Evolutionary conservation across 495 filamentous ascomycete species (phyloP), one percentile per base, ranked within the genome.

Genomic region (Parathielavia appendiculata): DNA sequence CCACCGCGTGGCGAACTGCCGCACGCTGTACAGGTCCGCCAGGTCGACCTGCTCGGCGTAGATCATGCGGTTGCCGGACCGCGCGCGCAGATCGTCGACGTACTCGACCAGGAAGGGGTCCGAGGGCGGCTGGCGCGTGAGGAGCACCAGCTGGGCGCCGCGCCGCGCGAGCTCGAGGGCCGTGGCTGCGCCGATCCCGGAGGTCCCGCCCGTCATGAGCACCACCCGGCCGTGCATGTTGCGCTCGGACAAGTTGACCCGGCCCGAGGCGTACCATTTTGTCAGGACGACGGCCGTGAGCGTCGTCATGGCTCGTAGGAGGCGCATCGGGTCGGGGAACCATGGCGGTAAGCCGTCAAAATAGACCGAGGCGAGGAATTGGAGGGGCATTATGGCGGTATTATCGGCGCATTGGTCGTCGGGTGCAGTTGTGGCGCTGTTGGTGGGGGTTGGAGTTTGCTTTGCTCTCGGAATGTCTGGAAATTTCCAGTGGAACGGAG

Each of bases 1-100:
- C 91, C 95, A 99, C 75, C 91, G 91, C 3, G 93, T 99, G n/a
- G 93, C 93, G 68, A 99, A 99, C 57, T 85, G 78, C 23, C 93
- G 89, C 56, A 99, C 85, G 59, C 87, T 92, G 66, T 96, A 83
- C 17, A 97, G 76, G 13, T 88, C 92, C 26, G 86, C 73, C 41
- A 99, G 84, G 62, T 99, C 92, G 36, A 93, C 90, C 69, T 95
- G 87, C 70, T 99, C 93, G 55, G 95, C 91, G 65, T 92, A 97
- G 64, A 99, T 90, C 56, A 97, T 76, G 19, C 91, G 78, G 76
- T 97, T 99, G 12, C 81, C 80, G n/a, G 90, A 90, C 23, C 79
- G 75, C 16, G 77, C 76, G 46, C 93, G 89, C 7, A 99, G 74
- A 70, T 97, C 93, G 26, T 92, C 84, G 65, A 99, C 89, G 72